Base-by-base conservation (phyloP, 805 yeast species). In the Wickerhamomyces chaumierensis region DNA sequence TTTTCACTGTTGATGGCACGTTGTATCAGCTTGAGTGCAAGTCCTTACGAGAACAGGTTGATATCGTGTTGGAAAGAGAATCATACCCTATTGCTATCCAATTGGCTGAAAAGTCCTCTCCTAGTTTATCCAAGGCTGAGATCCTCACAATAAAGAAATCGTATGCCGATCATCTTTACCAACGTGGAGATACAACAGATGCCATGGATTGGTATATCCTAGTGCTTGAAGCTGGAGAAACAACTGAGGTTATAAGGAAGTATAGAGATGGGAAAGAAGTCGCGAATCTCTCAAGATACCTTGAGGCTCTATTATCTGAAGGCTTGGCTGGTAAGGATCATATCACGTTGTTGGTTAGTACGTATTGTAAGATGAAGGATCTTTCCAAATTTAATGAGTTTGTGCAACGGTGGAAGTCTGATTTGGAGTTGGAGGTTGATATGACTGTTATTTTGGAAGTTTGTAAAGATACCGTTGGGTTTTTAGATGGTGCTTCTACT, bases 191-290 rank as follows among this genome's bases (percentile, higher is more conserved):
- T 35, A 71, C 62, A 33, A 73, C 73, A 3, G 85, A 74, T 8
- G 83, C 97, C 0, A 73, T 86, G 45, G 66, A 70, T n/a, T 80
- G 82, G 45, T 92, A 79, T 50, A 69, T 81, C n/a, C 69, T 64
- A 18, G 71, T 78, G 3, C 52, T 75, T n/a, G 62, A 53, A 1
- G 45, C 69, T 3, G 76, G 77, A 0, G 75, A 76, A 38, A 73
- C 87, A 2, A 82, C 90, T 54, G 83, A 78, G 42, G 75, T 87
- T 3, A 83, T 90, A 16, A 73, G 84, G 33, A 79, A 80, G 49
- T 85, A 80, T 56, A 78, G 81, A 45, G 94, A 81, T 42, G 79
- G 86, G 17, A 75, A 83, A 6, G 79, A 81, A 41, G 81, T 85
- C 2, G 62, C 65, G 21, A 73, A 73, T 42, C 60, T 88, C 48